Evolutionary conservation across 2,329 filamentous ascomycete species (phyloP).

Genomic region (Cryphonectria japonica): DNA sequence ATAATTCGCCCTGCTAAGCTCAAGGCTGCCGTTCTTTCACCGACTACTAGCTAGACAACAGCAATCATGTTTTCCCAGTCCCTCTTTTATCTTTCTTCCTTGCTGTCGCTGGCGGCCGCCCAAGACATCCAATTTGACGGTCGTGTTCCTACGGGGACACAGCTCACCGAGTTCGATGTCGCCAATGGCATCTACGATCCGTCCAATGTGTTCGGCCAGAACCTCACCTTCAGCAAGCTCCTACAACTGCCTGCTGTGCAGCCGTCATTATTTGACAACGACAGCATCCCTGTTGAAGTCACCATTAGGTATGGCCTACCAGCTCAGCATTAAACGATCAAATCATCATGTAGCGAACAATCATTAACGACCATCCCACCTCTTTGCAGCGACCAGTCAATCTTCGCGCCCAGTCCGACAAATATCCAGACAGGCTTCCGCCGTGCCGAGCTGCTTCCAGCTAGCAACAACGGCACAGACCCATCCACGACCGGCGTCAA

Average conservation of each 20-base stretch:
- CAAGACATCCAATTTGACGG: constrained; percentile 49
- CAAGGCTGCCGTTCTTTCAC: constrained; percentile 20
- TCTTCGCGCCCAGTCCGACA: constrained; percentile 56
- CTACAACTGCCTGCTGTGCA: constrained; percentile 50
- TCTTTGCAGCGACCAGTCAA: constrained; percentile 52
- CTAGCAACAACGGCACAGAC: constrained; percentile 55
- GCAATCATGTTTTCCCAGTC: constrained; percentile 18
- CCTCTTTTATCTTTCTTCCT: constrained; percentile 15
- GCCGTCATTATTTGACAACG: constrained; percentile 50
- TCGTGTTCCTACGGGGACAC: constrained; percentile 45
- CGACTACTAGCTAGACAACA: not conserved
- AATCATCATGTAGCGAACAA: not conserved
- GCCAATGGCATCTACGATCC: constrained; percentile 53
- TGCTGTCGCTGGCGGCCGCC: constrained; percentile 27
- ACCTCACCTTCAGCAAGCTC: constrained; percentile 54
- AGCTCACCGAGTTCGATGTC: constrained; percentile 46
- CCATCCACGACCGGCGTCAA: constrained; percentile 58
- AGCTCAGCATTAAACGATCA: not conserved
- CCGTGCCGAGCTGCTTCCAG: constrained; percentile 59
- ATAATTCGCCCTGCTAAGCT: constrained; percentile 18
- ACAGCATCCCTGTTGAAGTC: constrained; percentile 53
- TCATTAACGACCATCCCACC: not conserved
- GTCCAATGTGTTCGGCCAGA: constrained; percentile 56
- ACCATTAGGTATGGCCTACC: constrained; percentile 47
- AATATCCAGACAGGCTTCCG: constrained; percentile 63